A percentile compares a stretch with the other conserved stretches of the same genome.
Conservation (phyloP, 2,329 filamentous ascomycete species). For the Penicillium sp. region DNA sequence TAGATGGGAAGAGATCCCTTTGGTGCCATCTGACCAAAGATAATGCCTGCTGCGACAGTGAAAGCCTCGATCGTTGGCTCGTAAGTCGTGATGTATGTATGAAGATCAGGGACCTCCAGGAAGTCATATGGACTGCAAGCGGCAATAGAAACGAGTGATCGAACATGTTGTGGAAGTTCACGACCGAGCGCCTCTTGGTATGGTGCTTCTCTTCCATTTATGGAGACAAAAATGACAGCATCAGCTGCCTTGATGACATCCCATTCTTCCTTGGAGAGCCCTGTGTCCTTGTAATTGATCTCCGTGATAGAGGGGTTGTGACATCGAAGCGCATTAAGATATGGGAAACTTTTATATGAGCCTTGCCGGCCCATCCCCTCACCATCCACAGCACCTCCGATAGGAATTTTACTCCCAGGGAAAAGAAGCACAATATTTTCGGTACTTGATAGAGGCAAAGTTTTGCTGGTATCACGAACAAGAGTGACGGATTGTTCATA, state of each 20-base stretch:
- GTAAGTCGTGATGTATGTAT: conserved; percentile 47
- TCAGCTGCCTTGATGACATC: conserved; percentile 36
- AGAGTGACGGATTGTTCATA: conserved; percentile 45
- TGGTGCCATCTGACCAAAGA: conserved; percentile 37
- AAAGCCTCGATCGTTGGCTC: conserved; percentile 48
- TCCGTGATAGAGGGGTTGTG: conserved; percentile 30
- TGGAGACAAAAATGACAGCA: conserved; percentile 40
- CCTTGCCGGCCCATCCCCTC: conserved; percentile 37
- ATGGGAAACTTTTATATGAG: conserved; percentile 32
- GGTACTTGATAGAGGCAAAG: conserved; percentile 32
- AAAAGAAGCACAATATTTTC: conserved; percentile 40
- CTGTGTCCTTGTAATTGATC: conserved; percentile 33
- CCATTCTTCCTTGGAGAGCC: conserved; percentile 34
- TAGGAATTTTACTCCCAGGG: conserved; percentile 34
- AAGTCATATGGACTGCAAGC: conserved; percentile 49
- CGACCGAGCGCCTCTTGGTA: conserved; percentile 39
- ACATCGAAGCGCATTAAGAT: conserved; percentile 32
- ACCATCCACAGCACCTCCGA: conserved; percentile 41
- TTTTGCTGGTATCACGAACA: conserved; percentile 32
- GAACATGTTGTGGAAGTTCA: conserved; percentile 30
- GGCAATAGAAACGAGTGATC: conserved; percentile 40
- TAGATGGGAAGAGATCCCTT: conserved; percentile 40
- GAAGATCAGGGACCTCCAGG: conserved; percentile 34
- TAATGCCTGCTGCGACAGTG: conserved; percentile 37
- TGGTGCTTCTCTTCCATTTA: conserved; percentile 40